Evolutionary conservation across 495 filamentous ascomycete species (phyloP).

Genomic region (Hypoxylon fragiforme): DNA sequence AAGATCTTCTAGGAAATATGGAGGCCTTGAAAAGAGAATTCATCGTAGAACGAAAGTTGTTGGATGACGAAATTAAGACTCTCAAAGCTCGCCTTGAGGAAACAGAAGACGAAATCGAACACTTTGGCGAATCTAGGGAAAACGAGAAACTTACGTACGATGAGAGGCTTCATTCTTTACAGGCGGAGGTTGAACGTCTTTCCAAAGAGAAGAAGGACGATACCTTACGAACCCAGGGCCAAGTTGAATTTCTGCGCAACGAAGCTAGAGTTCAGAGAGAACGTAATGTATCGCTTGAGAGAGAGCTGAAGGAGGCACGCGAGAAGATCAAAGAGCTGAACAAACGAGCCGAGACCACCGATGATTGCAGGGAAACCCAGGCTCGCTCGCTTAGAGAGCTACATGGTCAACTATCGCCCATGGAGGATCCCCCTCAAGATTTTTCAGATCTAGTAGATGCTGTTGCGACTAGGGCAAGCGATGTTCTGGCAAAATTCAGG

Average conservation of each 20-base stretch:
- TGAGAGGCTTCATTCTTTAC: constrained; percentile 66
- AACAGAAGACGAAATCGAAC: constrained; percentile 85
- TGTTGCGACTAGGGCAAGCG: constrained; percentile 64
- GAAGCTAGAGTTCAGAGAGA: constrained; percentile 60
- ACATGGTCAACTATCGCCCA: constrained; percentile 63
- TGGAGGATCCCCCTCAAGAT: constrained; percentile 59
- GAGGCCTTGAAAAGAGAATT: constrained; percentile 90
- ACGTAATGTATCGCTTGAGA: constrained; percentile 55
- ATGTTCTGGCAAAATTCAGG: constrained; percentile 50
- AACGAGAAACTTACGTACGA: constrained; percentile 72
- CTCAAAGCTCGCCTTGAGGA: constrained; percentile 79
- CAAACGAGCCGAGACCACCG: constrained; percentile 52
- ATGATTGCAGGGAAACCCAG: constrained; percentile 54
- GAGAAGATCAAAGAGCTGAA: constrained; percentile 55
- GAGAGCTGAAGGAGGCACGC: constrained; percentile 54
- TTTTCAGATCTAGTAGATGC: constrained; percentile 61
- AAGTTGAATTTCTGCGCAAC: constrained; percentile 58
- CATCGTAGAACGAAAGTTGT: constrained; percentile 73
- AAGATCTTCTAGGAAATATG: constrained; percentile 92
- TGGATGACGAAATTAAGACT: constrained; percentile 76
- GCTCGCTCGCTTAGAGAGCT: constrained; percentile 61
- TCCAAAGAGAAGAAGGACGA: constrained; percentile 61
- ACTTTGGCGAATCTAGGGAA: constrained; percentile 78
- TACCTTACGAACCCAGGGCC: constrained; percentile 56
- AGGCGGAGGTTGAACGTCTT: constrained; percentile 67